A percentile compares a stretch with the other conserved stretches of the same genome.
Conservation (phyloP, 2,329 filamentous ascomycete genomes). For the Cordyceps farinosa region DNA sequence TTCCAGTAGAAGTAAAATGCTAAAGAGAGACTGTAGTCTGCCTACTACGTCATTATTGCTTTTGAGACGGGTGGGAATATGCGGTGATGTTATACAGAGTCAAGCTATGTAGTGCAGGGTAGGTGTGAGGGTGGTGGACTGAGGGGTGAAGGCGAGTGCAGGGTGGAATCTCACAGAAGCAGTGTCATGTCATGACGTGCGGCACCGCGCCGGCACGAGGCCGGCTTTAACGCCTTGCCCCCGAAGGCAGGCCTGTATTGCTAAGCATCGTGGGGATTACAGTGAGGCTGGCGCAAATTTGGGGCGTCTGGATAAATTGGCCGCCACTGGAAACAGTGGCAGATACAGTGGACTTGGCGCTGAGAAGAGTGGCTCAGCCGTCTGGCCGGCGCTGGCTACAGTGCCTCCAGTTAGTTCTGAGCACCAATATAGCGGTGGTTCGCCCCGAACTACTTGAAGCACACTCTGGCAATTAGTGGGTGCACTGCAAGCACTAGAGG, state of each 20-base stretch:
- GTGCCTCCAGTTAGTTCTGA: too few species aligned
- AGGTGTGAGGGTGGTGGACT: background rate
- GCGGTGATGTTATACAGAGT: too few species aligned
- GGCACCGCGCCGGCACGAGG: background rate
- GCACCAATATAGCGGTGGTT: background rate
- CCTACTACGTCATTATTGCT: too few species aligned
- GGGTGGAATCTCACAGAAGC: background rate
- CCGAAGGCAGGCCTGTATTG: background rate
- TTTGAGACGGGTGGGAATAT: too few species aligned
- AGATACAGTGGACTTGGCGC: background rate
- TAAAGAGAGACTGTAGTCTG: too few species aligned
- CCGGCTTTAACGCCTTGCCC: constrained; percentile 11
- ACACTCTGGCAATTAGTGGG: background rate
- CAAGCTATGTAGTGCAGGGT: background rate
- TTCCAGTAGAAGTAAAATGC: too few species aligned
- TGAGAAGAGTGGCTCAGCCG: background rate
- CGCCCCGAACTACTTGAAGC: too few species aligned
- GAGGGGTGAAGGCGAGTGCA: background rate
- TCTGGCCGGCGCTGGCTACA: background rate
- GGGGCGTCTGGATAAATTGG: background rate
- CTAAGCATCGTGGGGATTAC: background rate
- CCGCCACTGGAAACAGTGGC: background rate
- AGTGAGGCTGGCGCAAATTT: background rate
- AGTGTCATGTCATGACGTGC: background rate
- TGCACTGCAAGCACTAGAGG: background rate